These are phyloP conservation scores for Dictyophora rubrovolvata DNA, from an alignment of 768 basidiomycete species.

Conservation along the genomic window DNA sequence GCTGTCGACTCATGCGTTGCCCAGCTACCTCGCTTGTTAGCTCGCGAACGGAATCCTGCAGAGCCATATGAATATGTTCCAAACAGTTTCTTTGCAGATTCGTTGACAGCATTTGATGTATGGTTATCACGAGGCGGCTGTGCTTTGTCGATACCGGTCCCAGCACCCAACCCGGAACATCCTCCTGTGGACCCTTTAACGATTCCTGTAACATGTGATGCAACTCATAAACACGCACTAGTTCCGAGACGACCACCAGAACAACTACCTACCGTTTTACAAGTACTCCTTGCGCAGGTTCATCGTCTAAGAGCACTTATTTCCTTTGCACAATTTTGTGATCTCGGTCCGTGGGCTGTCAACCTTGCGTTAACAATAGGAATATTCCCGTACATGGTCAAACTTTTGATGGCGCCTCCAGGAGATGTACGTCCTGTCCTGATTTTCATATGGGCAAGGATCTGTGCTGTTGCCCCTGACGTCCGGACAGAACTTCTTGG, in stretches of 20 bases:
- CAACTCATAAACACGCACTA: conserved; percentile 31
- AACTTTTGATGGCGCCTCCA: conserved; percentile 89
- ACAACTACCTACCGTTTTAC: conserved; percentile 94
- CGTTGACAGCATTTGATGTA: conserved; percentile 93
- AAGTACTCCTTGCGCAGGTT: conserved; percentile 92
- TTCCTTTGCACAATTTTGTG: conserved; percentile 92
- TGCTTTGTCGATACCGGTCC: conserved; percentile 67
- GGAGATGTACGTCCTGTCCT: conserved; percentile 93
- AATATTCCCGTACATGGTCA: conserved; percentile 97
- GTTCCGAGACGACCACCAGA: conserved; percentile 90
- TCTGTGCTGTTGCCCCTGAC: conserved; percentile 89
- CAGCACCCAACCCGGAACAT: conserved; percentile 35
- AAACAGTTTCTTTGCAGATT: conserved; percentile 90
- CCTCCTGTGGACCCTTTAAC: not conserved
- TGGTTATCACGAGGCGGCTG: conserved; percentile 95
- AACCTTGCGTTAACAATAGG: conserved; percentile 92
- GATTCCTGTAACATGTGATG: conserved; percentile 6
- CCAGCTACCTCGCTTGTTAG: conserved; percentile 79
- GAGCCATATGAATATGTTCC: conserved; percentile 68
- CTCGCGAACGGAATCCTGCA: conserved; percentile 21
- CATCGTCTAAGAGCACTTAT: conserved; percentile 94
- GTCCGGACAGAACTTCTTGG: conserved; percentile 86
- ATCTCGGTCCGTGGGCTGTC: conserved; percentile 98
- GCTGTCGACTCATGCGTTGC: conserved; percentile 90
- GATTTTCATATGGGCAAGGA: conserved; percentile 98